Percentiles rank a stretch among this genome's conserved stretches.
Conservation (phyloP, 1,284 basidiomycete genomes). For the Boletus mariae region DNA sequence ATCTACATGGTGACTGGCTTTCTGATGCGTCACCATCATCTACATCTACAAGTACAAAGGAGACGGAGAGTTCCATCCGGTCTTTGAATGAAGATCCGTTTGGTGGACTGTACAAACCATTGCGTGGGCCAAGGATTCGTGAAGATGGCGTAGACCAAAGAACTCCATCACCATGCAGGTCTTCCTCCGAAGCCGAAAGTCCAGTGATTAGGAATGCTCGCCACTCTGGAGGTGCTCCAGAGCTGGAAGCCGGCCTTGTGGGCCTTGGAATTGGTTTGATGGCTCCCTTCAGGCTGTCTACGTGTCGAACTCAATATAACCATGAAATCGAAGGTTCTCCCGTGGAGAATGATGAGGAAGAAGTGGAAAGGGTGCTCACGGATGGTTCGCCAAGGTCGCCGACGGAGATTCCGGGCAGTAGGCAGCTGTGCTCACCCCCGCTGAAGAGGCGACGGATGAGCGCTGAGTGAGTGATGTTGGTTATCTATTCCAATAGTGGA, state of each 20-base stretch:
- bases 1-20: conserved; percentile 43
- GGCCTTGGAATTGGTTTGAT: conserved; percentile 53
- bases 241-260: conserved; percentile 31
- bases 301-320: conserved; percentile 26
- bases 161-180: conserved; percentile 31
- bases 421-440: conserved; percentile 37
- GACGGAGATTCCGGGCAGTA: conserved; percentile 22
- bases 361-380: conserved; percentile 30
- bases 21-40: conserved; percentile 38
- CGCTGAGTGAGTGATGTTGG: conserved; percentile 15
- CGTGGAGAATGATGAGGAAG: conserved; percentile 33
- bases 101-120: conserved; percentile 29
- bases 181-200: conserved; percentile 48
- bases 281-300: conserved; percentile 46
- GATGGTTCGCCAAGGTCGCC: conserved; percentile 24
- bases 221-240: conserved; percentile 27
- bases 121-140: conserved; percentile 15
- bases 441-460: conserved; percentile 43
- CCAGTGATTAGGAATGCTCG: conserved; percentile 53
- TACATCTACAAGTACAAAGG: conserved; percentile 18
- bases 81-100: conserved; percentile 35
- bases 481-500: conserved; percentile 7
- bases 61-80: conserved; percentile 19
- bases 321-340: conserved; percentile 9
- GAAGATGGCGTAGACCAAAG: conserved; percentile 13